Base-by-base conservation (phyloP, 352 stramenopile species). In the Phytophthora hybrid region DNA sequence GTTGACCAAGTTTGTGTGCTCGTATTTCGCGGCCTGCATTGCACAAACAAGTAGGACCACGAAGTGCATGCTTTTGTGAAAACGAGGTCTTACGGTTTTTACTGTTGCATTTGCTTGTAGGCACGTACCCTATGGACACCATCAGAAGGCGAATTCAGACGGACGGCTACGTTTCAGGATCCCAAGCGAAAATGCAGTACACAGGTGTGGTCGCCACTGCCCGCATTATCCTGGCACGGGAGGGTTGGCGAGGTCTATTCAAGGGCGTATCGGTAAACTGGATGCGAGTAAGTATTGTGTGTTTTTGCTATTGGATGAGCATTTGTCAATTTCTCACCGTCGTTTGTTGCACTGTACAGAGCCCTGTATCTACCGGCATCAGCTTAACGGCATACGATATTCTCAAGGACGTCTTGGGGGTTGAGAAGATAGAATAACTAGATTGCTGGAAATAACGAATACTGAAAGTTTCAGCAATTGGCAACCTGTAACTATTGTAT, bases 221-320 rank as follows among this genome's bases (percentile, higher is more conserved):
- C 4, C 84, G 79, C 10, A 82, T 94, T 56, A 95, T 96, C 66
- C 55, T 94, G 56, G 60, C 77, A 14, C 77, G 90, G 41, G 90
- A 96, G 85, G 88, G 90, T 26, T 93, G 84, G 84, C 81, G 88
- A 52, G 88, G 90, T 1, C 86, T 96, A 26, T 96, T 95, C 77
- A 96, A 96, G 72, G 90, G 90, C 26, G 88, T 94, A 39, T 93
- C 85, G 0, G 87, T 96, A 65, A 96, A 94, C 59, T 96, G 90
- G 90, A 87, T 96, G 78, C 75, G 89, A 59, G 89, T 96, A 85
- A 63, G 85, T 85, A n/a, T 13, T 41, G 3, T 23, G 29, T 57
- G 11, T 57, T 19, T 9, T 19, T 39, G 18, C 47, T 29, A 29
- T 5, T 10, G 5, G 18, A 18, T 77, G 26, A n/a, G 16, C 23